phyloP scores from a whole-genome alignment of 2,329 filamentous ascomycete species.

The Endocalyx cinctus region DNA sequence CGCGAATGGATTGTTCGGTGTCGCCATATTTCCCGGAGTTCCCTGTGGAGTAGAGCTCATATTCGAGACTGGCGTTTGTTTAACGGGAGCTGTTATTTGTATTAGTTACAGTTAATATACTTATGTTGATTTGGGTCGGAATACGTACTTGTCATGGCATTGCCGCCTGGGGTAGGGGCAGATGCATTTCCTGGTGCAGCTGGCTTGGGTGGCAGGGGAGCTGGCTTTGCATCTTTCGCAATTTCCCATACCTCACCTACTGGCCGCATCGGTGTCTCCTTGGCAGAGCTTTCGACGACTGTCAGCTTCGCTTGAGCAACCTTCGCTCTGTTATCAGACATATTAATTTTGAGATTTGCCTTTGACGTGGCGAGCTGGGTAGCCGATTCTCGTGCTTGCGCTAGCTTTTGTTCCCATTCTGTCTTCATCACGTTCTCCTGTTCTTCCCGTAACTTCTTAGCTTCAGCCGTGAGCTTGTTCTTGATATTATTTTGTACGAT shows the following conservation, averaged over 20 bases:
- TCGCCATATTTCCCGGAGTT: too few species aligned
- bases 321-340: conserved; percentile 67
- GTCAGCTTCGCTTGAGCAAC: conserved; percentile 66
- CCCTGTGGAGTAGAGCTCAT: conserved; percentile 7
- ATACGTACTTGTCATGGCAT: not conserved
- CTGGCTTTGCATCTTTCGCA: conserved; percentile 62
- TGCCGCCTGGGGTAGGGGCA: conserved; percentile 1
- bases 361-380: conserved; percentile 73
- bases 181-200: conserved; percentile 15
- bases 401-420: conserved; percentile 50
- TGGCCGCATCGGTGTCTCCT: conserved; percentile 78
- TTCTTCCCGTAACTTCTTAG: conserved; percentile 55
- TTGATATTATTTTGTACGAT: conserved; percentile 61
- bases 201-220: conserved; percentile 24
- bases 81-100: conserved; percentile 7
- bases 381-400: conserved; percentile 55
- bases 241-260: conserved; percentile 84
- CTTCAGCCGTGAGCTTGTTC: conserved; percentile 64
- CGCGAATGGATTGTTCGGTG: conserved; percentile 18
- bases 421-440: conserved; percentile 40
- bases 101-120: not conserved
- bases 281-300: conserved; percentile 74
- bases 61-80: conserved; percentile 4
- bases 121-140: too few species aligned
- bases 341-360: conserved; percentile 68